phyloP scores from a whole-genome alignment of 441 rosid species.

The Erodium texanum region DNA sequence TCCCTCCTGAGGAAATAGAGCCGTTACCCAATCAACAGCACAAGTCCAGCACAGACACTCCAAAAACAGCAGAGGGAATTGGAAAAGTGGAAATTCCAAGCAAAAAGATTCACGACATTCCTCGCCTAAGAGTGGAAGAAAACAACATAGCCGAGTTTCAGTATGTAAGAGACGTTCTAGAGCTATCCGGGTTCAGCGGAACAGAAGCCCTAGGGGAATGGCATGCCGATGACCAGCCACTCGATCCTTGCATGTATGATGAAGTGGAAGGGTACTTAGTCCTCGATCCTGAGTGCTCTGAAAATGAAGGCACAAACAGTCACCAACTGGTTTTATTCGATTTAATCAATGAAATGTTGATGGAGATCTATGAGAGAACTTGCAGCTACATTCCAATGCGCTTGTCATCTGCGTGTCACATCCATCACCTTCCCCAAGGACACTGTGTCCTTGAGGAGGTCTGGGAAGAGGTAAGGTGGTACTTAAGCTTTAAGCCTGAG shows the following conservation, averaged over 20 bases:
- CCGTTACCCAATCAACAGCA: constrained; percentile 5
- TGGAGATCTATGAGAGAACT: constrained; percentile 51
- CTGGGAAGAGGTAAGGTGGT: constrained; percentile 54
- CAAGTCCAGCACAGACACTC: constrained; percentile 16
- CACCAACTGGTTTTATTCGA: constrained; percentile 50
- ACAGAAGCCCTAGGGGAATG: constrained; percentile 46
- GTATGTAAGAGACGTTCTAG: constrained; percentile 63
- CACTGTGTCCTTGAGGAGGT: constrained; percentile 54
- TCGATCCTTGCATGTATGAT: constrained; percentile 47
- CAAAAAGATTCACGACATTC: constrained; percentile 14
- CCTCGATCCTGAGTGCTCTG: constrained; percentile 36
- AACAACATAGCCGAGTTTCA: constrained; percentile 43
- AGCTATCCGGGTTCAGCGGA: constrained; percentile 58
- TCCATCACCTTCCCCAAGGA: constrained; percentile 54
- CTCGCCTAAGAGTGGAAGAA: constrained; percentile 27
- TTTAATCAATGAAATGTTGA: constrained; percentile 58
- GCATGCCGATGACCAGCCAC: constrained; percentile 60
- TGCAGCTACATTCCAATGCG: constrained; percentile 45
- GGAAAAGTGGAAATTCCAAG: constrained; percentile 18
- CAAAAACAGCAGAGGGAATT: background rate
- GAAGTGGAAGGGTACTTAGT: constrained; percentile 41
- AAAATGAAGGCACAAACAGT: constrained; percentile 32
- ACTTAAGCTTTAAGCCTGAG: constrained; percentile 32
- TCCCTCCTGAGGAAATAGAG: constrained; percentile 1
- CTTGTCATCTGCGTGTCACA: constrained; percentile 38